A percentile compares a stretch with the other conserved stretches of the same genome.
These are phyloP conservation scores for Termitomyces sp. DNA, from an alignment of 768 basidiomycete genomes.

Conservation along the genomic window DNA sequence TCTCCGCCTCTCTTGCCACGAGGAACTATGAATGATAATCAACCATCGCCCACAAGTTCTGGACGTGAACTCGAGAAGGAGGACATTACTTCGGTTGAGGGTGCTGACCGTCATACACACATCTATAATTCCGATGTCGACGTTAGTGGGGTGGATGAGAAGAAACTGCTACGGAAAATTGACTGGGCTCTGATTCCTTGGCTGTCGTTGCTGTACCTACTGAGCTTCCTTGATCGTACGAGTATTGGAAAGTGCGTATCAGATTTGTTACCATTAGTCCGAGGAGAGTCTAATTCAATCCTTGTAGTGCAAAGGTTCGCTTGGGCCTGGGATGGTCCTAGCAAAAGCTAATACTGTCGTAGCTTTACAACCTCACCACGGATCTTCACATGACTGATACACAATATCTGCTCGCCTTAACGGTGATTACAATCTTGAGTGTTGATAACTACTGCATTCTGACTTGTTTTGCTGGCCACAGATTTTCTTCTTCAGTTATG, in stretches of 20 bases:
- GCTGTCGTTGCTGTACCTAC: conserved; percentile 71
- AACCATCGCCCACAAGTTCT: conserved; percentile 11
- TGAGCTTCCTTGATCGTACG: conserved; percentile 60
- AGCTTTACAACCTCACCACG: conserved; percentile 62
- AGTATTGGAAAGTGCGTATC: conserved; percentile 47
- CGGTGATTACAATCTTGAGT: conserved; percentile 30
- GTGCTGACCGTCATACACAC: conserved; percentile 15
- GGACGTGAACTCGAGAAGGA: conserved; percentile 26
- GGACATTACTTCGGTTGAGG: conserved; percentile 20
- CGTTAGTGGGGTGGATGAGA: conserved; percentile 60
- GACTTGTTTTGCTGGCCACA: background rate
- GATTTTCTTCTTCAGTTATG: conserved; percentile 61
- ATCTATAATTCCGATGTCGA: conserved; percentile 51
- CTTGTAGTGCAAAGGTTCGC: conserved; percentile 41
- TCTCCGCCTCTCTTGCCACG: conserved; percentile 5
- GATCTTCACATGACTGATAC: conserved; percentile 59
- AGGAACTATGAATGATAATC: conserved; percentile 7
- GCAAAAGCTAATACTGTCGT: conserved; percentile 7
- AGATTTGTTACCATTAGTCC: conserved; percentile 14
- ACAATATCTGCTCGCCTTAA: conserved; percentile 64
- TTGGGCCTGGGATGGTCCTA: background rate
- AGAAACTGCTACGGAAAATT: conserved; percentile 65
- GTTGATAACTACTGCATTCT: background rate
- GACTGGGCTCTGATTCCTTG: conserved; percentile 65
- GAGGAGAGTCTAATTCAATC: conserved; percentile 4